Conservation (phyloP, 306 rosid species). For the Lupinus albus region DNA sequence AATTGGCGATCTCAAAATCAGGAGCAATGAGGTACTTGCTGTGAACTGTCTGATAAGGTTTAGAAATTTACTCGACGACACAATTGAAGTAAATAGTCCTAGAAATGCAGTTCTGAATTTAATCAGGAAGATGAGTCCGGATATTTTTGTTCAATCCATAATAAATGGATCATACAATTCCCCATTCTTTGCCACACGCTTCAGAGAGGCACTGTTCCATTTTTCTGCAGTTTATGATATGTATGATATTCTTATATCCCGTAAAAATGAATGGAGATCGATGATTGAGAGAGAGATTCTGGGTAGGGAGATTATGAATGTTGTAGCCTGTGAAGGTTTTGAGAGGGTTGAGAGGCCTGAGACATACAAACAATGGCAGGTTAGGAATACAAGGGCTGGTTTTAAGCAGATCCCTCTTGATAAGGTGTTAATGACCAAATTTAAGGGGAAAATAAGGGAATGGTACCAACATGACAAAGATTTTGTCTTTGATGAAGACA, state of each 20-base stretch:
- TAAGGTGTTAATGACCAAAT: conserved; percentile 52
- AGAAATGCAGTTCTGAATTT: conserved; percentile 63
- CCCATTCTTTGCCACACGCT: conserved; percentile 75
- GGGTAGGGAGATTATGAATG: conserved; percentile 79
- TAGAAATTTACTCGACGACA: conserved; percentile 68
- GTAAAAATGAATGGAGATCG: conserved; percentile 57
- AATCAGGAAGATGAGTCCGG: conserved; percentile 69
- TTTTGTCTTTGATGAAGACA: conserved; percentile 67
- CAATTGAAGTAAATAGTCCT: conserved; percentile 65
- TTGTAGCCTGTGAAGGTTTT: conserved; percentile 74
- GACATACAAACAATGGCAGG: conserved; percentile 77
- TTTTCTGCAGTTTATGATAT: conserved; percentile 67
- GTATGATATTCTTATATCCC: conserved; percentile 54
- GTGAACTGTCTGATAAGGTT: conserved; percentile 61
- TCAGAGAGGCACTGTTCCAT: conserved; percentile 74
- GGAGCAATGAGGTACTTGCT: conserved; percentile 58
- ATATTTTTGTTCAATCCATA: conserved; percentile 54
- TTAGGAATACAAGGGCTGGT: conserved; percentile 67
- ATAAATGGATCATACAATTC: conserved; percentile 72
- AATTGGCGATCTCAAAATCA: conserved; percentile 60
- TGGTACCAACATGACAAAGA: conserved; percentile 69
- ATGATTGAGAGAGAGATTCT: conserved; percentile 61
- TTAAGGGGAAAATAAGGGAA: conserved; percentile 48
- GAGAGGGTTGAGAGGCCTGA: conserved; percentile 91
- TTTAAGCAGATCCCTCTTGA: conserved; percentile 64